These are phyloP conservation scores for Quercus bicolor DNA, from an alignment of 306 rosid species.

Conservation along the genomic window DNA sequence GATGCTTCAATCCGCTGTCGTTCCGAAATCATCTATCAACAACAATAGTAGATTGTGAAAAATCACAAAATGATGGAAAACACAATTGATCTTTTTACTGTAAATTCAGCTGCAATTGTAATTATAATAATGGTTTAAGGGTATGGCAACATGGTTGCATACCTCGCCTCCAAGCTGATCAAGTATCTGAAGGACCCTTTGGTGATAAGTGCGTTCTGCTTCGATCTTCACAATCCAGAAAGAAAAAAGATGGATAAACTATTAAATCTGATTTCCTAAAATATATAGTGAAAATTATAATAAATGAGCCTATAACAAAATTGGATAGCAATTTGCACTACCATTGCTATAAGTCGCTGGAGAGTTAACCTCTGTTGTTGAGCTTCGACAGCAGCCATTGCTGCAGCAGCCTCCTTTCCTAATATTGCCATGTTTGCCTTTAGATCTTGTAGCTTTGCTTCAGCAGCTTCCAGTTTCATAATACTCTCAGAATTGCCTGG, in stretches of 20 bases:
- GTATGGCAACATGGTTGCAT: constrained; percentile 8
- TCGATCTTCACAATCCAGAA: constrained; percentile 60
- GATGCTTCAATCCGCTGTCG: constrained; percentile 92
- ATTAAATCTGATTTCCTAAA: constrained; percentile 5
- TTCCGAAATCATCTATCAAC: constrained; percentile 77
- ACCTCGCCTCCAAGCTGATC: constrained; percentile 98
- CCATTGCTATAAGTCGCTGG: constrained; percentile 95
- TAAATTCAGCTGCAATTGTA: constrained; percentile 4
- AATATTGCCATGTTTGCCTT: constrained; percentile 80
- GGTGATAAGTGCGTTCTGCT: constrained; percentile 89
- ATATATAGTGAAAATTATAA: constrained; percentile 8
- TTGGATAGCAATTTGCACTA: constrained; percentile 27
- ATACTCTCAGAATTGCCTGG: constrained; percentile 70
- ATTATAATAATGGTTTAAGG: constrained; percentile 7
- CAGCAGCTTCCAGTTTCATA: constrained; percentile 85
- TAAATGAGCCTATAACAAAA: constrained; percentile 3
- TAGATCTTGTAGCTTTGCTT: constrained; percentile 77
- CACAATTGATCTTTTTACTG: constrained; percentile 12
- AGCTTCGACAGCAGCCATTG: constrained; percentile 98
- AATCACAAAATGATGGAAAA: constrained; percentile 19
- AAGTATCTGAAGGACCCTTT: constrained; percentile 75
- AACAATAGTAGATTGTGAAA: constrained; percentile 19
- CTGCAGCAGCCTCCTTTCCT: constrained; percentile 98
- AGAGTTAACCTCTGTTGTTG: constrained; percentile 97
- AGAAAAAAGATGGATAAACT: constrained; percentile 12